A percentile compares a stretch with the other conserved stretches of the same genome.
Conservation (phyloP, 192 early-diverging fungal genomes). For the Backusella mclennaniae region DNA sequence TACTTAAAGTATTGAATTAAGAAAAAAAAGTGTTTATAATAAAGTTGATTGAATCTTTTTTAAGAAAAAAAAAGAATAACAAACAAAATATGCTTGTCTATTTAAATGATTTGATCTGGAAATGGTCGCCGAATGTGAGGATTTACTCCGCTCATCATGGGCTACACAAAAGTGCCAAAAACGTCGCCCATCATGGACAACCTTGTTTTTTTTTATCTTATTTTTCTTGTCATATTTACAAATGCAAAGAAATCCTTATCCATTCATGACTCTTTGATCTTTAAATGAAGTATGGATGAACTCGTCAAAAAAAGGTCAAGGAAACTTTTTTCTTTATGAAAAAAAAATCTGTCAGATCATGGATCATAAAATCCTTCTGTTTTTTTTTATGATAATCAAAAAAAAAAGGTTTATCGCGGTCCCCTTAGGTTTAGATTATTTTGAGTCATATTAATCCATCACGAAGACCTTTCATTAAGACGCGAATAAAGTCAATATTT, state of each 20-base stretch:
- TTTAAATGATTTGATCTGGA: constrained; percentile 1
- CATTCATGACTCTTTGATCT: not conserved
- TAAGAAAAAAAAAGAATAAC: not conserved
- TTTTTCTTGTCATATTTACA: not conserved
- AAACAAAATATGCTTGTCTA: not conserved
- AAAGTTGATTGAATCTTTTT: not conserved
- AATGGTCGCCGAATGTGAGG: not conserved
- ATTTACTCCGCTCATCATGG: not conserved
- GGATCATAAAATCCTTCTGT: not conserved
- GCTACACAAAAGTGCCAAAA: not conserved
- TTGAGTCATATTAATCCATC: not conserved
- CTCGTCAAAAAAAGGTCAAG: not conserved
- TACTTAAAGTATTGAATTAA: not conserved
- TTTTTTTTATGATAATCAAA: not conserved
- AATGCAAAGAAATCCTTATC: not conserved
- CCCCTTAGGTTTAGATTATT: not conserved
- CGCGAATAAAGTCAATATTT: not conserved
- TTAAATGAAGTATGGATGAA: not conserved
- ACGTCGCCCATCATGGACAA: not conserved
- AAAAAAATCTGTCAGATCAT: not conserved
- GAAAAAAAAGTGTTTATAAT: not conserved
- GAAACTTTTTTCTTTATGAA: not conserved
- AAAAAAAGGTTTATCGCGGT: not conserved
- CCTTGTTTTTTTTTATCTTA: not conserved
- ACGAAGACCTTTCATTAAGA: not conserved